A percentile compares a stretch with the other conserved stretches of the same genome.
Evolutionary conservation across 805 yeast species (phyloP).

Genomic region (Isabelozyma gotoi): DNA sequence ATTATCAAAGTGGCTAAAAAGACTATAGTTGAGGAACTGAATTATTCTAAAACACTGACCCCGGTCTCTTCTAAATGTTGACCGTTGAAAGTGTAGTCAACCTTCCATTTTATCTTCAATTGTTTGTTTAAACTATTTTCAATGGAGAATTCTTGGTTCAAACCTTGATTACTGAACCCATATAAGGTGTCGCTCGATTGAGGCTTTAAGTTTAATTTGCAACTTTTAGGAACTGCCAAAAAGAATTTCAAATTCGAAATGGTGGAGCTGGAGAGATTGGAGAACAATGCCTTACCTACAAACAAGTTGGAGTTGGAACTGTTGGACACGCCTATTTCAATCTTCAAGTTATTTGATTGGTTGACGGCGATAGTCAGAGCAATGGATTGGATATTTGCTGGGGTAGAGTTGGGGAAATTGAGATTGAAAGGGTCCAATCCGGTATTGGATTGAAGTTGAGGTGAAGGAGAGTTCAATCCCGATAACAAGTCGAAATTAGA

Average conservation of each 20-base stretch:
- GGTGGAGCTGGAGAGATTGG: slow-evolving; percentile 47
- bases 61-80: slow-evolving; percentile 56
- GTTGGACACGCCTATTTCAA: slow-evolving; percentile 45
- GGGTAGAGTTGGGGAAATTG: slow-evolving; percentile 39
- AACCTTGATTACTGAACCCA: slow-evolving; percentile 47
- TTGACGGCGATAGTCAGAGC: slow-evolving; percentile 31
- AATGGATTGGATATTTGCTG: slow-evolving; percentile 18
- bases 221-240: slow-evolving; percentile 69
- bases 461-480: slow-evolving; percentile 43
- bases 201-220: slow-evolving; percentile 57
- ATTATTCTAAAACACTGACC: slow-evolving; percentile 30
- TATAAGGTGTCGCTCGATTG: slow-evolving; percentile 58
- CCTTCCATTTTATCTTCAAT: slow-evolving; percentile 76
- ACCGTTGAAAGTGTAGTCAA: slow-evolving; percentile 53
- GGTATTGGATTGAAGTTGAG: slow-evolving; percentile 28
- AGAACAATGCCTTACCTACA: slow-evolving; percentile 47
- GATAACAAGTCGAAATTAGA: slow-evolving; percentile 28
- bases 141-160: slow-evolving; percentile 50
- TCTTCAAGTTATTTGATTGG: slow-evolving; percentile 46
- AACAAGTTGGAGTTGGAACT: slow-evolving; percentile 33
- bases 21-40: not conserved
- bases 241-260: slow-evolving; percentile 55
- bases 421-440: slow-evolving; percentile 42
- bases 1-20: too few species aligned
- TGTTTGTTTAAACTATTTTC: slow-evolving; percentile 34